Base-by-base conservation (phyloP, 345 rosid genomes). In the Raphanus raphanistrum region DNA sequence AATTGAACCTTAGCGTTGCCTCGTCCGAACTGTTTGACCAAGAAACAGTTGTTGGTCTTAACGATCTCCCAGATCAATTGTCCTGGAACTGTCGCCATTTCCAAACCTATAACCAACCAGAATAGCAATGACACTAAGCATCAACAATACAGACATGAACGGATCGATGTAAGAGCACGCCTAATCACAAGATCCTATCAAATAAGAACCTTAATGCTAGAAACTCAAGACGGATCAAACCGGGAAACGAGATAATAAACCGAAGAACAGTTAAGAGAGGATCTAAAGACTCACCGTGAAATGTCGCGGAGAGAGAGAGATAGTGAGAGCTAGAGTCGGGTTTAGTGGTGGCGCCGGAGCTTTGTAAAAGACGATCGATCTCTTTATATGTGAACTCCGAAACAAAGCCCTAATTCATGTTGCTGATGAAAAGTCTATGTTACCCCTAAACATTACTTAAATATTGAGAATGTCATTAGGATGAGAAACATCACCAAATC, bases 31-130 rank as follows among this genome's bases (percentile, higher is more conserved):
- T 91, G 91, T 65, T 88, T 89, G 61, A 91, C 92, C 76, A 91
- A 76, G 76, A 89, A 91, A 29, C 79, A 89, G 72, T 88, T 91
- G 88, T 88, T 89, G 12, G 67, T 88, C 90, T 91, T 91, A 68
- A 91, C 90, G 1, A 89, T 84, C 90, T 91, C 92, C 97, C 94
- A 91, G 45, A 91, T 80, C 85, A 91, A 74, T 52, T 83, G 91
- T 17, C 88, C 91, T 21, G 97, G 90, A 57, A 88, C 91, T 29
- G 97, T 84, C 63, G 92, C 84, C 97, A 91, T 91, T 76, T 79
- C 71, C 2, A 21, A 12, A 48, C 77, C 80, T 66, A 55, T 11
- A 60, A 50, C 0, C 59, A 45, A 70, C n/a, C 35, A 71, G 1
- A 28, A 70, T 1, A 10, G 3, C 28, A 62, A 12, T 0, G 5